Percentiles rank a stretch among this genome's conserved stretches.
Conservation (phyloP, 208 protist genomes). For the Trypanosoma vivax region DNA sequence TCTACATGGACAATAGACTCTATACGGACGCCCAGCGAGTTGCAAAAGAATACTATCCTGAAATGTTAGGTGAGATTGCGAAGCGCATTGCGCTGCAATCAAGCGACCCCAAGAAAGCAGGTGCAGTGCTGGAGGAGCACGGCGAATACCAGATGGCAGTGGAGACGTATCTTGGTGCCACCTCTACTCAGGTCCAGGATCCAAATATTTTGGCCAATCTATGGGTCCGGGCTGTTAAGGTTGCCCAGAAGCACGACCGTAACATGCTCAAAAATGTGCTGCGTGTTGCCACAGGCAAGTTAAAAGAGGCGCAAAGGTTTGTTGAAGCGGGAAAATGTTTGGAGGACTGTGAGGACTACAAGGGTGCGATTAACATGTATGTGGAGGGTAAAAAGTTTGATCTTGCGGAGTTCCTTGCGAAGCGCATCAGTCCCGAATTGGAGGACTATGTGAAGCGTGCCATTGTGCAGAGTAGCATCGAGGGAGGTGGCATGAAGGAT, state of each 20-base stretch:
- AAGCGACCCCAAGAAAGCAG: constrained; percentile 85
- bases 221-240: constrained; percentile 93
- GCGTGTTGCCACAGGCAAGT: constrained; percentile 54
- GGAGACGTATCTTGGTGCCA: constrained; percentile 91
- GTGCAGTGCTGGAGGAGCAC: constrained; percentile 86
- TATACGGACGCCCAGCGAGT: constrained; percentile 91
- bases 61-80: constrained; percentile 79
- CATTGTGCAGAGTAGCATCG: constrained; percentile 86
- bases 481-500: constrained; percentile 63
- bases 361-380: constrained; percentile 93
- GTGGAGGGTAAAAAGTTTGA: constrained; percentile 90
- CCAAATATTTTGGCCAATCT: constrained; percentile 66
- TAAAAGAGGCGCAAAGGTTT: constrained; percentile 76
- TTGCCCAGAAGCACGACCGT: constrained; percentile 90
- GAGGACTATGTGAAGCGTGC: constrained; percentile 85
- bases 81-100: constrained; percentile 80
- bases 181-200: constrained; percentile 53
- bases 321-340: constrained; percentile 86
- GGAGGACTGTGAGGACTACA: constrained; percentile 90
- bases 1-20: constrained; percentile 92
- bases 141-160: constrained; percentile 93
- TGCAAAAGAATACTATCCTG: constrained; percentile 84
- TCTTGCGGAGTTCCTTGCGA: constrained; percentile 80
- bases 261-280: constrained; percentile 77
- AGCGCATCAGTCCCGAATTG: constrained; percentile 79